A percentile compares a stretch with the other conserved stretches of the same genome.
These are phyloP conservation scores for Discostella pseudostelligera DNA, from an alignment of 108 stramenopile species.

Conservation along the genomic window DNA sequence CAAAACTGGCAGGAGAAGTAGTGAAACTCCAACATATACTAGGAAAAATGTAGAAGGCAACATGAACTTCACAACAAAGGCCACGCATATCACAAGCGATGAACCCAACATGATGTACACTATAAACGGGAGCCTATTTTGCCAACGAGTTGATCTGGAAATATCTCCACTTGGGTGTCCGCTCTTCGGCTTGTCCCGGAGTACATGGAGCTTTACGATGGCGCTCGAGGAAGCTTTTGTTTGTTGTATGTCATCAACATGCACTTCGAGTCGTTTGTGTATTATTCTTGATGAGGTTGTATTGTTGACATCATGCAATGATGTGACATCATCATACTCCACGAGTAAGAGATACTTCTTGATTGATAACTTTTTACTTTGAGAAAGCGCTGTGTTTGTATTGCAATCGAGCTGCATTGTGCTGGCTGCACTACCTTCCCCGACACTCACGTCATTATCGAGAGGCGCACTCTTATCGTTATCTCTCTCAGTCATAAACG, in stretches of 20 bases:
- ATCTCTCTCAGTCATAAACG: too few relatives aligned
- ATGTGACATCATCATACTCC: slow-evolving; percentile 11
- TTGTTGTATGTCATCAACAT: slow-evolving; percentile 1
- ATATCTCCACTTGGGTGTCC: slow-evolving; percentile 4
- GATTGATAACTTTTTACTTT: not conserved
- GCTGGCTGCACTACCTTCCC: too few relatives aligned
- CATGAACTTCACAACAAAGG: not conserved
- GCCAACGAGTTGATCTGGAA: slow-evolving; percentile 2
- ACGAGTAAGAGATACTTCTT: not conserved
- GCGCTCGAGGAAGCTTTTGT: not conserved
- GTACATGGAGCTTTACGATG: slow-evolving; percentile 2
- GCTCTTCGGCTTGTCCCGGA: slow-evolving; percentile 4
- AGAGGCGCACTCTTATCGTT: too few relatives aligned
- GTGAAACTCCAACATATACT: not conserved
- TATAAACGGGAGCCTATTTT: not conserved
- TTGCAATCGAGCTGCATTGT: not conserved
- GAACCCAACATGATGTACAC: slow-evolving; percentile 6
- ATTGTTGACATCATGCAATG: slow-evolving; percentile 10
- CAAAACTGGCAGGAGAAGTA: slow-evolving; percentile 2
- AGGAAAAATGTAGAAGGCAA: not conserved
- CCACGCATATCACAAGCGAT: not conserved
- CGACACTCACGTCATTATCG: too few relatives aligned
- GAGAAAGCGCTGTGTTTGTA: not conserved
- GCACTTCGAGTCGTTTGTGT: slow-evolving; percentile 3
- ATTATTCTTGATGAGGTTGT: not conserved